Evolutionary conservation across 2,329 filamentous ascomycete species (phyloP), one percentile per base, ranked within the genome.

Genomic region (Colletotrichum sp.): DNA sequence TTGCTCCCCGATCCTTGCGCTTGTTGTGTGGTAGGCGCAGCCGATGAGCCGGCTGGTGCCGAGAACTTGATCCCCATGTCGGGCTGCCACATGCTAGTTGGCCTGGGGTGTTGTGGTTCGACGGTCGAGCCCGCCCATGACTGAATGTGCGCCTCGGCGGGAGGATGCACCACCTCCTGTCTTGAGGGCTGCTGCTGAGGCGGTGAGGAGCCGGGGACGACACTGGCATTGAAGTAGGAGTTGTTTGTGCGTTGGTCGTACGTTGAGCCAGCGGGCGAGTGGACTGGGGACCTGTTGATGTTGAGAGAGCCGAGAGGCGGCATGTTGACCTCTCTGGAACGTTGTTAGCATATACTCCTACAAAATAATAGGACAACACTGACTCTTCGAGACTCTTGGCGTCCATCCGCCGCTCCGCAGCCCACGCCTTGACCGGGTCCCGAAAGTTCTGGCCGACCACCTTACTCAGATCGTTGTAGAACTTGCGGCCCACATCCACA

Each of bases 381-480:
- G 86, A 95, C 93, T 92, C 90, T 84, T 98, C 96, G 39, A 98
- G 84, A 70, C 92, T 91, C 78, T 93, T 91, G 0, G 96, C 96
- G 80, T 99, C 96, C 78, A 94, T 92, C 67, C 96, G 91, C 68
- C 97, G 90, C 81, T 95, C 92, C 32, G 96, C 93, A 1, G 94
- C 94, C 89, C 98, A 99, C 3, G 90, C 91, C 78, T 93, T 93
- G 43, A 95, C 94, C 72, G 88, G 84, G 79, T 98, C 96, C 21
- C 96, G 90, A 83, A 98, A 99, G 12, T 93, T 90, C 48, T 87
- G 87, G 1, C 92, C 93, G 1, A 98, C 94, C 77, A 99, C 96
- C 84, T 94, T 95, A 63, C 94, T 95, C 6, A 99, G 89, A 81
- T 99, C 96, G 79, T 99, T 99, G 87, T 99, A 99, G 83, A 99